phyloP scores from a whole-genome alignment of 2,329 filamentous ascomycete species.

The Colletotrichum magnum region DNA sequence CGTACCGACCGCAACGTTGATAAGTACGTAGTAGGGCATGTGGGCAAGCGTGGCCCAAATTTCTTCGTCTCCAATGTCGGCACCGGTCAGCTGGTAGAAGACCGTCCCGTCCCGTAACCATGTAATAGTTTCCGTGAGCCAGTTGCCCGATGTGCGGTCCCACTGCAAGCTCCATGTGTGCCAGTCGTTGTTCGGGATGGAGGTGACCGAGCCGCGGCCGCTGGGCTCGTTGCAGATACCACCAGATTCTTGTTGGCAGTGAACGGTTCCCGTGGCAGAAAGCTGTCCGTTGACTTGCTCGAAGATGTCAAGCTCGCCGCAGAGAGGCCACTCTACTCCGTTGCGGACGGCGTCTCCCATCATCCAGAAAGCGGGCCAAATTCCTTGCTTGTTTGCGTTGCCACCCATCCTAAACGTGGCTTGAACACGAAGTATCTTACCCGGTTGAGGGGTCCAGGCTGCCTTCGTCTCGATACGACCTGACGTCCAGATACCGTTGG shows the following conservation, averaged over 20 bases:
- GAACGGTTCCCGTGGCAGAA: constrained; percentile 63
- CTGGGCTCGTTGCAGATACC: constrained; percentile 67
- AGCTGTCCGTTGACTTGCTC: constrained; percentile 67
- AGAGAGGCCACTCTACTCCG: constrained; percentile 64
- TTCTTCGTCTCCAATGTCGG: constrained; percentile 58
- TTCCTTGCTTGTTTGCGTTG: constrained; percentile 63
- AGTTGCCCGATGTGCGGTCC: constrained; percentile 62
- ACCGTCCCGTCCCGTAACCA: constrained; percentile 63
- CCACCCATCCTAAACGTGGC: constrained; percentile 62
- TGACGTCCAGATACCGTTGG: constrained; percentile 64
- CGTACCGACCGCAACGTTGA: constrained; percentile 70
- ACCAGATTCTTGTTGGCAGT: constrained; percentile 61
- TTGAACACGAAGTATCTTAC: constrained; percentile 62
- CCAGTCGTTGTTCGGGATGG: constrained; percentile 57
- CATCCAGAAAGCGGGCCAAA: constrained; percentile 74
- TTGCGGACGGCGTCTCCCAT: constrained; percentile 64
- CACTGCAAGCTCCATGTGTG: constrained; percentile 66
- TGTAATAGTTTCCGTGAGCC: constrained; percentile 63
- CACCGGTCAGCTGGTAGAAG: constrained; percentile 61
- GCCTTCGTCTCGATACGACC: constrained; percentile 66
- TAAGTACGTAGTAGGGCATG: constrained; percentile 64
- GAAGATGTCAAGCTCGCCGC: constrained; percentile 71
- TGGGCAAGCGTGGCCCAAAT: constrained; percentile 67
- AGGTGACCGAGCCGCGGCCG: constrained; percentile 55
- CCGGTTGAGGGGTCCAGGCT: constrained; percentile 60